Evolutionary conservation across 2,329 filamentous ascomycete genomes (phyloP), one percentile per base, ranked within the genome.

Genomic region (Beauveria brongniartii): DNA sequence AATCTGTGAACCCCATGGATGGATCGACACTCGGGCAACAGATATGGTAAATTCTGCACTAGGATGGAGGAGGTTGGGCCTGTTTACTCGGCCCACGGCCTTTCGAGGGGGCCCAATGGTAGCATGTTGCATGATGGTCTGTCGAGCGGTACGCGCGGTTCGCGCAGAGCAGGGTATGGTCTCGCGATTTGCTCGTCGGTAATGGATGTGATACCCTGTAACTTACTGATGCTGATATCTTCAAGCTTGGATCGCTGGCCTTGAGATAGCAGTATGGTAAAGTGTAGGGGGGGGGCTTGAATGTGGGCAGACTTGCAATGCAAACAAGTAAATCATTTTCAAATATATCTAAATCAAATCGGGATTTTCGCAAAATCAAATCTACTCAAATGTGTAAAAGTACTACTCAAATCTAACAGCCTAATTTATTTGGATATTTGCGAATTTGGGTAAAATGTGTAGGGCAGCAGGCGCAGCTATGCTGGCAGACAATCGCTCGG

Each of bases 81-180:
- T 47, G 10, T 16, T 26, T 7, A 47, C 22, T 55, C 46, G 54
- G 22, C 60, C 46, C 20, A 20, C 59, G 16, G 52, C 41, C 46
- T 52, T 51, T 34, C 46, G 60, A 20, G 60, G 54, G 18, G 44
- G 54, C 18, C 51, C 46, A 20, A 59, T 62, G n/a, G 53, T 58
- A 47, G 53, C 37, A 59, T 62, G 24, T 54, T 43, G 6, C 12
- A 52, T 54, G 30, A 53, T 62, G 30, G 47, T 62, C n/a, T 34
- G 10, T 52, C 46, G 54, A 24, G 60, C 47, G 37, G 8, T 37
- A 26, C 47, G 26, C 18, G 59, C n/a, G 18, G 47, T 62, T 58
- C 24, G 60, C 12, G 37, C 22, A 47, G 44, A 47, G 40, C 40
- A 18, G 18, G 18, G 18, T 41, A 9, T 41, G 18, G 40, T 9